Conservation (phyloP, 768 basidiomycete species). For the Terana coerulea region DNA sequence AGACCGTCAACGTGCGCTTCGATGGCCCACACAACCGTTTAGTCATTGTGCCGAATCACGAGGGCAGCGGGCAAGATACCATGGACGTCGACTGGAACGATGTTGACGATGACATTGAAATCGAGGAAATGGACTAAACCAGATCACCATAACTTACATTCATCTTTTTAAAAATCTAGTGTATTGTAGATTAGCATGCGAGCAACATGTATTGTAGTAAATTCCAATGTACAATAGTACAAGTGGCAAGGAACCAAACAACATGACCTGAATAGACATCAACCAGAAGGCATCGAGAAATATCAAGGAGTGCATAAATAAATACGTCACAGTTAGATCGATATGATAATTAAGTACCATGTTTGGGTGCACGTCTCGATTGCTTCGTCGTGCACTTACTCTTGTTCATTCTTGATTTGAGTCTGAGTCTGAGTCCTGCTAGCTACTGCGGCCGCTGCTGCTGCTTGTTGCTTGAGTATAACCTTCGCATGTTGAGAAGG, state of each 20-base stretch:
- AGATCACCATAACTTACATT: too few species aligned
- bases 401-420: too few species aligned
- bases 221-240: neutral
- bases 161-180: too few species aligned
- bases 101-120: slow-evolving; percentile 59
- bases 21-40: slow-evolving; percentile 82
- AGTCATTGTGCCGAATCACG: slow-evolving; percentile 80
- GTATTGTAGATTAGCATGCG: neutral
- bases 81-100: slow-evolving; percentile 61
- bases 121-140: slow-evolving; percentile 69
- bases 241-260: neutral
- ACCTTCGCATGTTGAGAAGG: neutral
- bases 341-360: too few species aligned
- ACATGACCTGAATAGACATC: too few species aligned
- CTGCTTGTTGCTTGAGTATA: neutral
- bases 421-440: too few species aligned
- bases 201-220: neutral
- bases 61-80: slow-evolving; percentile 43
- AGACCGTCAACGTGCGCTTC: slow-evolving; percentile 69
- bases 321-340: too few species aligned
- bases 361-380: too few species aligned
- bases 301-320: too few species aligned
- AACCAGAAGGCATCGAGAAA: too few species aligned
- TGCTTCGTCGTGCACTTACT: too few species aligned
- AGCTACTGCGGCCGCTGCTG: too few species aligned